Percentiles rank a stretch among this genome's conserved stretches.
Evolutionary conservation across 2,329 filamentous ascomycete genomes (phyloP).

Genomic region (Diaporthe caulivora): DNA sequence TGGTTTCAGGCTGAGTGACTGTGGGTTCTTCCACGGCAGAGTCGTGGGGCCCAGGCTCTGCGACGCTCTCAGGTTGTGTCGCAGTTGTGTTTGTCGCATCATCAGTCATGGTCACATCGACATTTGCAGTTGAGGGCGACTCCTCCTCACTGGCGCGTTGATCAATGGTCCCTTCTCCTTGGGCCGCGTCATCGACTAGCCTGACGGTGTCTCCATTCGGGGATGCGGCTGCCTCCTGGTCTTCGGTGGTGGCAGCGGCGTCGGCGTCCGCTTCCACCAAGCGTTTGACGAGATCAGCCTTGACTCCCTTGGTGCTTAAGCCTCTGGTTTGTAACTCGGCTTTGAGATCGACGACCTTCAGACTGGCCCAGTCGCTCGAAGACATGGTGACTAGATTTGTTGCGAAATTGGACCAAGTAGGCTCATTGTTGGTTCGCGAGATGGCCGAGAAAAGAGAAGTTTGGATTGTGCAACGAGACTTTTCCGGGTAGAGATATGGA

Average conservation of each 20-base stretch:
- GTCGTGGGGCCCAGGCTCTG: constrained; percentile 41
- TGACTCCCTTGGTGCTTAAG: constrained; percentile 77
- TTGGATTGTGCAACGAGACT: not conserved
- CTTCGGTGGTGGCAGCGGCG: constrained; percentile 30
- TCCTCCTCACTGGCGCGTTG: constrained; percentile 24
- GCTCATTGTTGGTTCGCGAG: constrained; percentile 30
- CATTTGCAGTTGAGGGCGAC: not conserved
- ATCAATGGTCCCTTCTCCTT: constrained; percentile 42
- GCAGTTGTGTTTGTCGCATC: constrained; percentile 6
- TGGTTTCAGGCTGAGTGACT: constrained; percentile 1
- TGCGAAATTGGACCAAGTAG: constrained; percentile 12
- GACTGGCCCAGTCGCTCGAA: constrained; percentile 64
- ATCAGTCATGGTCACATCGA: constrained; percentile 28
- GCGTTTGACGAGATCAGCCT: constrained; percentile 78
- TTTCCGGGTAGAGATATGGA: not conserved
- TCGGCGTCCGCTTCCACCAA: constrained; percentile 52
- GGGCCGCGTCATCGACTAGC: constrained; percentile 39
- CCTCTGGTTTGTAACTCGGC: constrained; percentile 79
- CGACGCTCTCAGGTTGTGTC: not conserved
- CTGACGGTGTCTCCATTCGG: not conserved
- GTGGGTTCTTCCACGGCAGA: constrained; percentile 39
- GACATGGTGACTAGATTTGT: constrained; percentile 51
- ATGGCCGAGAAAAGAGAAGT: not conserved
- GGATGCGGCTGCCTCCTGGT: constrained; percentile 30
- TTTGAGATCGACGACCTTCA: constrained; percentile 82